A percentile compares a stretch with the other conserved stretches of the same genome.
These are phyloP conservation scores for Paramecium sexaurelia DNA, from an alignment of 73 alveolate species.

Conservation along the genomic window DNA sequence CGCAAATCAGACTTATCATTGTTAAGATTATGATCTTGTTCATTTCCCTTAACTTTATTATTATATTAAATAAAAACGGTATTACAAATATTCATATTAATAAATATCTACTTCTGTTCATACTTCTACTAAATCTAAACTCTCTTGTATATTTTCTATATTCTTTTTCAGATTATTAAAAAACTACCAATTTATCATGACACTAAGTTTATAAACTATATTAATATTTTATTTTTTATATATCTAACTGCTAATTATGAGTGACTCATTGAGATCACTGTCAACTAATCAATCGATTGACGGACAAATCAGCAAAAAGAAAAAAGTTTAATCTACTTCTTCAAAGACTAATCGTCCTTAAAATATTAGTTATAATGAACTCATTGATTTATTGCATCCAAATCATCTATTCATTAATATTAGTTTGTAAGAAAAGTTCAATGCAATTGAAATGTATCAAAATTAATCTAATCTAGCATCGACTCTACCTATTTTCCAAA, in stretches of 20 bases:
- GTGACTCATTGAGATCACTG: conserved; percentile 60
- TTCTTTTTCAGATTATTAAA: not conserved
- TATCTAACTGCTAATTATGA: conserved; percentile 62
- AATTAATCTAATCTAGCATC: not conserved
- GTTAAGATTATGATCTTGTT: not conserved
- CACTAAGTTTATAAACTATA: not conserved
- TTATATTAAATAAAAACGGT: conserved; percentile 23
- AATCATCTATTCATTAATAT: conserved; percentile 39
- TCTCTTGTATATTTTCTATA: not conserved
- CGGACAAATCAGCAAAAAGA: conserved; percentile 25
- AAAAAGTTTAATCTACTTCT: not conserved
- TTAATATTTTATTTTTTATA: not conserved
- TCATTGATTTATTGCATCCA: conserved; percentile 42
- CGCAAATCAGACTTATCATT: not conserved
- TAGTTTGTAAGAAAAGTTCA: conserved; percentile 25
- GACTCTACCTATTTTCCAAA: conserved; percentile 30
- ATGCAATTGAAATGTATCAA: conserved; percentile 9
- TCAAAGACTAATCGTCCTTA: conserved; percentile 39
- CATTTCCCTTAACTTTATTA: not conserved
- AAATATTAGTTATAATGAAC: conserved; percentile 51
- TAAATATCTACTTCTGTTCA: not conserved
- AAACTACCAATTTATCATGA: not conserved
- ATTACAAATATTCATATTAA: not conserved
- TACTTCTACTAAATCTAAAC: not conserved
- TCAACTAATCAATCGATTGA: conserved; percentile 49